A percentile compares a stretch with the other conserved stretches of the same genome.
phyloP scores from a whole-genome alignment of 352 stramenopile species.

The Globisporangium acanthophoron region DNA sequence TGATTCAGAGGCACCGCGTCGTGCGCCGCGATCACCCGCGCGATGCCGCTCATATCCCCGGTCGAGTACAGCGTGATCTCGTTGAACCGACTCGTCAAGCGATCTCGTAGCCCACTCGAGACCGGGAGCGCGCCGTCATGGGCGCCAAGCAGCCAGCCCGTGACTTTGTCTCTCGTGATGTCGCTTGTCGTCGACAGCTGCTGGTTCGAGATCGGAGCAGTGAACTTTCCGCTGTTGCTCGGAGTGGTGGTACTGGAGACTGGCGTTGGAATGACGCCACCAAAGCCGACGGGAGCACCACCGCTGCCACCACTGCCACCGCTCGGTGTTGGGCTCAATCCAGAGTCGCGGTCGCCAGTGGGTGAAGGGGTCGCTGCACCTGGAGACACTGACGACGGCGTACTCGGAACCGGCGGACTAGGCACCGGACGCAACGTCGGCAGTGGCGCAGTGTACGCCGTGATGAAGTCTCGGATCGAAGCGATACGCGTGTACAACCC shows the following conservation, averaged over 20 bases:
- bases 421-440: background rate
- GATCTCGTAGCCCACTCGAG: no score
- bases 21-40: no score
- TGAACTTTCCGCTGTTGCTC: background rate
- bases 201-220: background rate
- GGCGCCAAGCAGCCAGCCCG: no score
- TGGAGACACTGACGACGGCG: background rate
- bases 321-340: no score
- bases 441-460: background rate
- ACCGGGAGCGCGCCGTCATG: no score
- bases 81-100: background rate
- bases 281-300: no score
- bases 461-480: background rate
- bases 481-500: constrained; percentile 13
- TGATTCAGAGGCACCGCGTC: no score
- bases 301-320: no score
- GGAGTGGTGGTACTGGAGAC: no score
- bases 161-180: background rate
- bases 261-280: background rate
- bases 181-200: background rate
- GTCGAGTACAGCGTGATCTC: constrained; percentile 1
- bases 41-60: background rate
- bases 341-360: no score
- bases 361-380: no score
- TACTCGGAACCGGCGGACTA: no score